Evolutionary conservation across 148 eudicot species (phyloP).

Genomic region (Gaultheria prostrata): DNA sequence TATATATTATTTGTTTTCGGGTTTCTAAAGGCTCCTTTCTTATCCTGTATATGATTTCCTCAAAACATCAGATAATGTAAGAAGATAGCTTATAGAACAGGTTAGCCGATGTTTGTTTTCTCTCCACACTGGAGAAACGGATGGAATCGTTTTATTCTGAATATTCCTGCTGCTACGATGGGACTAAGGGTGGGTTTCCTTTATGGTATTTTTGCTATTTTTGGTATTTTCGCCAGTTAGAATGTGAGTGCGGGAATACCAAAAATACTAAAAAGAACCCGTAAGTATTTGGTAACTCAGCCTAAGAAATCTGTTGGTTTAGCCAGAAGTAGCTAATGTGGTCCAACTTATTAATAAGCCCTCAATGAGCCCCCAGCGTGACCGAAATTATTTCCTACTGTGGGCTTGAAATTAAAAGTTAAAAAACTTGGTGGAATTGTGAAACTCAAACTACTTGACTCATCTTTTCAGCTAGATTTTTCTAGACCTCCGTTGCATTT

Average conservation of each 20-base stretch:
- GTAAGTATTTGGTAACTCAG: no score
- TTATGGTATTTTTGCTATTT: no score
- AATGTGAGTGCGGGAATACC: no score
- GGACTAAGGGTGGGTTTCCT: not conserved
- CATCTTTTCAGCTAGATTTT: not conserved
- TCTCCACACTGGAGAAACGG: not conserved
- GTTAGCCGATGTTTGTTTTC: not conserved
- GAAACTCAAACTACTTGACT: not conserved
- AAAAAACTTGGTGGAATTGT: not conserved
- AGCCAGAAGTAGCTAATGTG: not conserved
- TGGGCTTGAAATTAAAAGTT: not conserved
- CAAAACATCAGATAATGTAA: not conserved
- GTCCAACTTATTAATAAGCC: not conserved
- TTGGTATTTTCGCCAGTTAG: no score
- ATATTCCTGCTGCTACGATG: not conserved
- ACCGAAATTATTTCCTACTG: not conserved
- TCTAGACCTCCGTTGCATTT: not conserved
- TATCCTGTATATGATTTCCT: not conserved
- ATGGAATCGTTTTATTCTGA: not conserved
- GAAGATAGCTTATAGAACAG: not conserved
- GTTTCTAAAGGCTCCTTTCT: not conserved
- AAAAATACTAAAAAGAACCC: no score
- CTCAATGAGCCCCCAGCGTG: not conserved
- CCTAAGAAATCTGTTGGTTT: not conserved
- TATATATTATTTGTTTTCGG: not conserved